Evolutionary conservation across 257 asterid species (phyloP), one percentile per base, ranked within the genome.

Genomic region (Sherardia arvensis): DNA sequence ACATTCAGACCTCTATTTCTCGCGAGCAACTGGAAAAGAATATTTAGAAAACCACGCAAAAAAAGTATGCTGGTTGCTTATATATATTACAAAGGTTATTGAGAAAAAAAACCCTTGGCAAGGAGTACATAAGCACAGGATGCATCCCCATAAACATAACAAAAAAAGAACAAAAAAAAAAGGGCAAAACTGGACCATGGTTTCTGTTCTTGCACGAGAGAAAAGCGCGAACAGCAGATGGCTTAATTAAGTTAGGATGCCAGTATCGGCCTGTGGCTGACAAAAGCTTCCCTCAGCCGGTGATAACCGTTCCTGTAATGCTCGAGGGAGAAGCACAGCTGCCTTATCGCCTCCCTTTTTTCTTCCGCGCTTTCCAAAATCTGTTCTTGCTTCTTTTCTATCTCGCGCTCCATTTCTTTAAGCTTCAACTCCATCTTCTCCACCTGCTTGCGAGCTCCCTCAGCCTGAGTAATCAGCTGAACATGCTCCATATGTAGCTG

Each of bases 341-440:
- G 96, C 70, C 97, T 87, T 64, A 91, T 91, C 4, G 95, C 98
- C 62, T 91, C 94, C 11, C 96, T 75, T 74, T 91, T 91, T 75
- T 78, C 95, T 80, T 91, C 94, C 0, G 85, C 95, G 25, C 91
- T 94, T 79, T 88, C 86, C 53, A 69, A 38, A 14, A 88, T 84
- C 4, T 30, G 48, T 53, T 84, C 90, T 30, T 70, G 69, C 65
- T 83, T 84, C 65, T 69, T 78, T 67, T 83, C 74, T 14, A 86
- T 75, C 11, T 85, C 88, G 12, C 3, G 22, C 77, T 85, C 94
- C 60, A 86, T 71, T 53, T 81, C 98, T 69, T 61, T 69, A 14
- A 81, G 82, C 55, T 80, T 85, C 21, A 68, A 68, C 20, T 65
- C 54, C 53, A 86, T 67, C 67, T 72, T 84, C 45, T 77, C 81